Evolutionary conservation across 2,329 filamentous ascomycete genomes (phyloP), one percentile per base, ranked within the genome.

Genomic region (Neonectria magnoliae): DNA sequence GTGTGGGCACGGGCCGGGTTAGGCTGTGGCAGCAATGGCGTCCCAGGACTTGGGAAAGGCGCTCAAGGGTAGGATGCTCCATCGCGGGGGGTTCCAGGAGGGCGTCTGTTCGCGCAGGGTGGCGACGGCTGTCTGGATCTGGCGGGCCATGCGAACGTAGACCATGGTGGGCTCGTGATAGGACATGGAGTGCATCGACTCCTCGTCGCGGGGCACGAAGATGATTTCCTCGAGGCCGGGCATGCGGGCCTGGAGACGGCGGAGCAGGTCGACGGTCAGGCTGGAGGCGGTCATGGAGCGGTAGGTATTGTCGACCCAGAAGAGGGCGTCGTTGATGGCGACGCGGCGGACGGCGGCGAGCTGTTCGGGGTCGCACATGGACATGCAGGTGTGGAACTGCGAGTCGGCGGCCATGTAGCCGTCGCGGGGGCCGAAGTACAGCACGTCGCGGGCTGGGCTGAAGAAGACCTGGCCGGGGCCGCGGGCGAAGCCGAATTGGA

Each of bases 391-490:
- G 55, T 78, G 77, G 60, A 85, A 81, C 66, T 84, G 79, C 6
- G 82, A 77, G 60, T 81, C 78, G 55, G 82, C 78, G 20, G 80
- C 81, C 78, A 82, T 82, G 74, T 79, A 81, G 56, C 82, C 82
- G 27, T 80, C 71, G 33, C 80, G 77, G 11, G 80, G 77, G 38
- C 82, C 83, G 67, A 85, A 84, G 71, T 82, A 85, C 56, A 85
- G 75, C n/a, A 83, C 77, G 63, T 86, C 83, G 54, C 69, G 70
- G 14, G 68, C 56, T 0, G 78, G 75, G 64, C 82, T 80, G 69
- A 86, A 81, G 66, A 80, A 79, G 33, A 85, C 73, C 52, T 78
- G 77, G 31, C 81, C 81, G 5, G 79, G 77, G 2, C 76, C 76
- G 22, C 80, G 77, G 36, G 78, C 79, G 53, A 83, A 79, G 62